These are phyloP conservation scores for Alternaria sp. DNA, from an alignment of 2,329 filamentous ascomycete species.

Conservation along the genomic window DNA sequence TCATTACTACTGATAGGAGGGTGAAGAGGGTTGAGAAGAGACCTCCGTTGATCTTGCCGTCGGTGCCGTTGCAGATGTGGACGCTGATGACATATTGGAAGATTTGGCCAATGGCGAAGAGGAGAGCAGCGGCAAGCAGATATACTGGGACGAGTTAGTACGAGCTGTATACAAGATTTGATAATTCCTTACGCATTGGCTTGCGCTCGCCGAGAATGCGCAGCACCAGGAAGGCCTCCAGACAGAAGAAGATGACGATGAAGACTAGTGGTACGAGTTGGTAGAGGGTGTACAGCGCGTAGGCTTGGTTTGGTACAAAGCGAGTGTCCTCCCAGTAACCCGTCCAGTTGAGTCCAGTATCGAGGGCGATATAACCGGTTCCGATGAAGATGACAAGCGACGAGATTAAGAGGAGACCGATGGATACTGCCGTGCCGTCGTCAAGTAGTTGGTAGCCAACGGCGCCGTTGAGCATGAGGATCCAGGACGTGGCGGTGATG, in stretches of 20 bases:
- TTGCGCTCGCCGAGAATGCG: slow-evolving; percentile 85
- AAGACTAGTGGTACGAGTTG: slow-evolving; percentile 89
- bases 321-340: slow-evolving; percentile 70
- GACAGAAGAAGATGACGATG: slow-evolving; percentile 82
- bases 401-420: slow-evolving; percentile 77
- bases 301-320: slow-evolving; percentile 67
- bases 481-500: slow-evolving; percentile 88
- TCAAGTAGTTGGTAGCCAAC: slow-evolving; percentile 95
- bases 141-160: slow-evolving; percentile 65
- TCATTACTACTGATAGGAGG: slow-evolving; percentile 77
- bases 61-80: slow-evolving; percentile 84
- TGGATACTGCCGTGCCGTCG: slow-evolving; percentile 85
- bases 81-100: slow-evolving; percentile 96
- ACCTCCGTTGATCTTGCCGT: slow-evolving; percentile 88
- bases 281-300: slow-evolving; percentile 93
- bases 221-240: slow-evolving; percentile 85
- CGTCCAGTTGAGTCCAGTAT: slow-evolving; percentile 89
- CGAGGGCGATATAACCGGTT: slow-evolving; percentile 93
- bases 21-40: slow-evolving; percentile 95
- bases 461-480: slow-evolving; percentile 87
- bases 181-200: slow-evolving; percentile 77
- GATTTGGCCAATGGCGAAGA: slow-evolving; percentile 92
- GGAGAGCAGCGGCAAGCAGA: slow-evolving; percentile 73
- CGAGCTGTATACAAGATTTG: background rate
- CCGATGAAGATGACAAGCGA: slow-evolving; percentile 80